phyloP scores from a whole-genome alignment of 345 rosid species.

The Kernera saxatilis region DNA sequence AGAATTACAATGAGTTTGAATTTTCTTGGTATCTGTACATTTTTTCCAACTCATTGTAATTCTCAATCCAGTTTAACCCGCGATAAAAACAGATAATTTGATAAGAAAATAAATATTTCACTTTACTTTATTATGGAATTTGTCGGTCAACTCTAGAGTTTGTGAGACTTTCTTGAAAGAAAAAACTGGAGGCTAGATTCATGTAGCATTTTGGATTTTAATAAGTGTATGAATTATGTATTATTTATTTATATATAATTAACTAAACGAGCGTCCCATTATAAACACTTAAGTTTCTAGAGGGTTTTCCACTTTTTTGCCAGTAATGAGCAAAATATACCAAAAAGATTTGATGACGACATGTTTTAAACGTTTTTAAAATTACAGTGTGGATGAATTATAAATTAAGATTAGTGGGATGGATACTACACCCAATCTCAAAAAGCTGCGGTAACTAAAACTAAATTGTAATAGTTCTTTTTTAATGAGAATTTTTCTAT shows the following conservation, averaged over 20 bases:
- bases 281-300: slow-evolving; percentile 5
- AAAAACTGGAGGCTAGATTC: not conserved
- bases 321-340: not conserved
- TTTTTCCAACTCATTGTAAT: too few relatives aligned
- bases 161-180: not conserved
- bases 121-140: not conserved
- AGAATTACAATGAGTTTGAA: too few relatives aligned
- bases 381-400: not conserved
- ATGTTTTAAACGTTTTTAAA: not conserved
- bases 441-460: not conserved
- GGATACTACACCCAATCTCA: not conserved
- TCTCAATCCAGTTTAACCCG: too few relatives aligned
- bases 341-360: not conserved
- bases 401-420: not conserved
- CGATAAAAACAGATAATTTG: too few relatives aligned
- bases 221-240: not conserved
- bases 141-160: not conserved
- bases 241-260: not conserved
- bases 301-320: not conserved
- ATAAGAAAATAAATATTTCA: too few relatives aligned
- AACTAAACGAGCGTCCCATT: slow-evolving; percentile 29
- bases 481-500: not conserved
- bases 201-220: not conserved
- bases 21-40: too few relatives aligned
- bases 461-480: not conserved